Evolutionary conservation across 2,329 filamentous ascomycete genomes (phyloP), one percentile per base, ranked within the genome.

Genomic region (Ceratocystis variospora): DNA sequence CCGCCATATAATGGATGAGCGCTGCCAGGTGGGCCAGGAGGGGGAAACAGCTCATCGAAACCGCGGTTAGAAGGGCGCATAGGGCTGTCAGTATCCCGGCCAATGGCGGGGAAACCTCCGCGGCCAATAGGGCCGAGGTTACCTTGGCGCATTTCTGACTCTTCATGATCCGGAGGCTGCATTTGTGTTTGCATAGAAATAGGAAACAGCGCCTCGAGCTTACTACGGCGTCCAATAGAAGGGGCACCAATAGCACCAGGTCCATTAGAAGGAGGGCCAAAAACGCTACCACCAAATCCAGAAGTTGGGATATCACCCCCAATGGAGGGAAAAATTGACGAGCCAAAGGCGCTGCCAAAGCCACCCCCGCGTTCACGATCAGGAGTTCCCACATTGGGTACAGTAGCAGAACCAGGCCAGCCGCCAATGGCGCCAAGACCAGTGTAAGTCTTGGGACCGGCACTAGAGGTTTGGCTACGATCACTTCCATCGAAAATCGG

Each of bases 401-500:
- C 79, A 19, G 79, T 77, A 64, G 84, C 78, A 64, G 84, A 78
- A 19, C 81, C 79, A 64, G 84, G 79, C 77, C 87, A 87, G 63
- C 86, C 85, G 1, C 80, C 80, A 46, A 90, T 76, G 31, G 81
- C 83, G 61, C 81, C 82, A 5, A 90, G 73, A 10, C 79, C 76
- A 12, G 86, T 80, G 70, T 90, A 96, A 8, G 82, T 86, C 71
- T 90, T 89, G 55, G 88, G 85, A 12, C 90, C 89, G 19, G 87
- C 88, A 72, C 92, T 96, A 0, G 92, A 96, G 0, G 90, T 96
- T 75, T 96, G 91, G 73, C 92, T 96, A 22, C 93, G 87, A 73
- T 97, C 93, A 70, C 91, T 90, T 4, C 87, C 87, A 63, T 90
- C 86, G 70, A 83, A 82, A 48, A 28, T 45, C 66, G 76, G 78